Conservation (phyloP, 257 asterid species). For the Solanum arcanum region DNA sequence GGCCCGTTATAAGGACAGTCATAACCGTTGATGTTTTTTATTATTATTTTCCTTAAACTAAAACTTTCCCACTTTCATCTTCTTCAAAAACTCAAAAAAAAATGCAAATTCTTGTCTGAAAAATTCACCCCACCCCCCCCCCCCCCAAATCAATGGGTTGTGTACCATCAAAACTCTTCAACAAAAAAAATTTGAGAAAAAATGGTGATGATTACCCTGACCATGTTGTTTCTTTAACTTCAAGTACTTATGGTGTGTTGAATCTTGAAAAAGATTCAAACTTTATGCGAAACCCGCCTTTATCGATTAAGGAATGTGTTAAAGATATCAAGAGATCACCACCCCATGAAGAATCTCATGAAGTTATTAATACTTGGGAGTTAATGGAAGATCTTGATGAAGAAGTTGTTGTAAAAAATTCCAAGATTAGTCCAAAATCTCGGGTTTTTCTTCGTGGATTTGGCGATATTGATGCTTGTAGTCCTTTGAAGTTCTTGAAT, state of each 20-base stretch:
- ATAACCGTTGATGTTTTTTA: conserved; percentile 38
- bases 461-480: conserved; percentile 33
- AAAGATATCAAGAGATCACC: conserved; percentile 34
- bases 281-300: background rate
- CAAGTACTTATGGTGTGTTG: conserved; percentile 75
- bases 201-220: conserved; percentile 20
- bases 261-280: conserved; percentile 37
- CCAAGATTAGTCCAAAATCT: conserved; percentile 52
- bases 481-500: conserved; percentile 65
- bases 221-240: conserved; percentile 88
- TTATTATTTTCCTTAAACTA: background rate
- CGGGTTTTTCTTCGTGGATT: conserved; percentile 28
- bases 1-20: conserved; percentile 17
- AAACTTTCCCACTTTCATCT: background rate
- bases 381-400: conserved; percentile 93
- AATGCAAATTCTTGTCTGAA: conserved; percentile 1
- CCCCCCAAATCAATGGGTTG: conserved; percentile 62
- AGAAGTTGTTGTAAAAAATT: conserved; percentile 18
- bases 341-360: conserved; percentile 38
- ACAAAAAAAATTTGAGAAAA: conserved; percentile 12
- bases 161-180: conserved; percentile 50
- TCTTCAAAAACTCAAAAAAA: background rate
- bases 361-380: conserved; percentile 87
- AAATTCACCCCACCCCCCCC: background rate
- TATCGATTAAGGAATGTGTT: conserved; percentile 1